Conservation (phyloP, 2,329 filamentous ascomycete genomes). For the Cladosporium colombiae region DNA sequence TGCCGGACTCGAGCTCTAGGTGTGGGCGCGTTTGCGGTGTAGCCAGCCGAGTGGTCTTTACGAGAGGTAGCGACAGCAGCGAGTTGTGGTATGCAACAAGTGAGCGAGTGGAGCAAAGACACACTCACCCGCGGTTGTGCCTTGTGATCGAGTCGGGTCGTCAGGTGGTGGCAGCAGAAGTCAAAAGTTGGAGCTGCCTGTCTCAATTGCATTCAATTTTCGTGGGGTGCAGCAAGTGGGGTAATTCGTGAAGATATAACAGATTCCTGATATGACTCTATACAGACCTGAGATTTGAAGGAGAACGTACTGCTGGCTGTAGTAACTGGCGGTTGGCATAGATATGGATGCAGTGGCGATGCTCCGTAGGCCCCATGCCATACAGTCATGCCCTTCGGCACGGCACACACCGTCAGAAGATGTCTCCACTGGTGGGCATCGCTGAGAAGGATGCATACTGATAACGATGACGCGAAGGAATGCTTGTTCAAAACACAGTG, state of each 20-base stretch:
- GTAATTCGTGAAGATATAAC: not conserved
- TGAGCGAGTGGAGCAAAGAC: not conserved
- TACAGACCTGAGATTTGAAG: not conserved
- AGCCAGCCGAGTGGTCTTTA: not conserved
- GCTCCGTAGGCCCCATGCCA: too few species aligned
- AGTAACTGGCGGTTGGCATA: too few species aligned
- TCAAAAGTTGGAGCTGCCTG: not conserved
- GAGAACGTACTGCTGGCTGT: not conserved
- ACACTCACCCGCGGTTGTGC: not conserved
- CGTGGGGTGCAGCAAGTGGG: conserved; percentile 8
- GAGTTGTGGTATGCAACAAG: not conserved
- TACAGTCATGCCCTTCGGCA: too few species aligned
- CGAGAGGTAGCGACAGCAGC: conserved; percentile 13
- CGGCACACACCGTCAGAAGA: too few species aligned
- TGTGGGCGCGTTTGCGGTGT: not conserved
- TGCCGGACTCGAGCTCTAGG: not conserved
- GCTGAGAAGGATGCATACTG: not conserved
- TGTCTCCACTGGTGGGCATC: not conserved
- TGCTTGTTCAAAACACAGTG: not conserved
- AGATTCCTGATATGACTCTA: not conserved
- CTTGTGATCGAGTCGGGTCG: conserved; percentile 9
- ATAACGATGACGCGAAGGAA: not conserved
- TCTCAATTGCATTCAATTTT: conserved; percentile 10
- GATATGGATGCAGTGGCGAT: too few species aligned
- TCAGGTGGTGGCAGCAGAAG: conserved; percentile 11